These are phyloP conservation scores for Pezicula rhizophila DNA, from an alignment of 2,329 filamentous ascomycete species.

Conservation along the genomic window DNA sequence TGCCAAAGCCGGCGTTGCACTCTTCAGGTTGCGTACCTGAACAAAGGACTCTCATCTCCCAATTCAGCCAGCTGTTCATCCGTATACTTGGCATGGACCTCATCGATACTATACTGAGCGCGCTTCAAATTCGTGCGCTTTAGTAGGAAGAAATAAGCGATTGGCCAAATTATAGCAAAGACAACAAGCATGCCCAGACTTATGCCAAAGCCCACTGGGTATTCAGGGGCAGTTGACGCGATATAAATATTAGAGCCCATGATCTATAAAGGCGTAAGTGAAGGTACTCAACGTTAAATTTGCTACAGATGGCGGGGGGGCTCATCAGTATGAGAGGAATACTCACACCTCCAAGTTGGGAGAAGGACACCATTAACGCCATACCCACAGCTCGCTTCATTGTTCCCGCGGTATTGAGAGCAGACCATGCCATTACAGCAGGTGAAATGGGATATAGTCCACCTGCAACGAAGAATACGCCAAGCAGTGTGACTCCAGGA, in stretches of 20 bases:
- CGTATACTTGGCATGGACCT: conserved; percentile 10
- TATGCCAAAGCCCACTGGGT: conserved; percentile 31
- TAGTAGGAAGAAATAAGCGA: background rate
- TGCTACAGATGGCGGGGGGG: too few relatives aligned
- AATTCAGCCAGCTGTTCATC: conserved; percentile 22
- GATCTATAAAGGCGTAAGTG: background rate
- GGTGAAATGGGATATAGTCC: conserved; percentile 72
- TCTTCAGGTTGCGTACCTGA: conserved; percentile 26
- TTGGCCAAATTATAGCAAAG: background rate
- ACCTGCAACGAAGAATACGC: conserved; percentile 72
- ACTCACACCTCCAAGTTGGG: conserved; percentile 27
- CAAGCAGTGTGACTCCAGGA: conserved; percentile 68
- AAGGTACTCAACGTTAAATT: too few relatives aligned
- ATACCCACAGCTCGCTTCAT: conserved; percentile 23
- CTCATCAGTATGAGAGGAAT: conserved; percentile 8
- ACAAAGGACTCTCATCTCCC: conserved; percentile 28
- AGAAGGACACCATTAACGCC: conserved; percentile 23
- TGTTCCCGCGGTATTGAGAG: conserved; percentile 21
- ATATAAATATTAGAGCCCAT: conserved; percentile 33
- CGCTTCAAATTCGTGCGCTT: conserved; percentile 17
- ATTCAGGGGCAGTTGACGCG: conserved; percentile 26
- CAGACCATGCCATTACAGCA: conserved; percentile 70
- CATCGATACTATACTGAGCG: conserved; percentile 59
- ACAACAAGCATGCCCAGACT: conserved; percentile 23
- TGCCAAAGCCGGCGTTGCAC: background rate